Base-by-base conservation (phyloP, 1,284 basidiomycete species). In the Puccinia coronata region DNA sequence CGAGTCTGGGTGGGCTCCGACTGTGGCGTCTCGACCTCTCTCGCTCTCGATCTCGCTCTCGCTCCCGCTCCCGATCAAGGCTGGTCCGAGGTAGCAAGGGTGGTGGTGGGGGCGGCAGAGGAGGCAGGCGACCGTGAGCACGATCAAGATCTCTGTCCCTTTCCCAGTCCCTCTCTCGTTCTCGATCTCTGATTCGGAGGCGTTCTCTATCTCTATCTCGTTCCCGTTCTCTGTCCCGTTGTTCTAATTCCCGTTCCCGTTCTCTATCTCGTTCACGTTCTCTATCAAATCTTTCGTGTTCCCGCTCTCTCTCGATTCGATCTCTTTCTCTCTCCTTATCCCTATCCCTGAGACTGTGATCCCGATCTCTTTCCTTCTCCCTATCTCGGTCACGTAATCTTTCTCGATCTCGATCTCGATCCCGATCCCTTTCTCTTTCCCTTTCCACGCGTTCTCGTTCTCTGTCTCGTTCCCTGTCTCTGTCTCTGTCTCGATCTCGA, bases 321-420 rank as follows among this genome's bases (percentile, higher is more conserved):
- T 75, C 72, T 59, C 72, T 57, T 59, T 77, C 75, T 69, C 51
- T 65, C 43, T 65, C 49, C 25, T 55, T 18, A 39, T 41, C 55
- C 16, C 63, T 57, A 25, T 69, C 51, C 36, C 77, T 79, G 47
- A 43, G 36, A 28, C 20, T 6, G 20, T 43, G 72, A 25, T 79
- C 77, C n/a, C 77, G 20, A 25, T 79, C 77, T 55, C 77, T 28
- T 71, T 79, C 77, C 23, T 55, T 67, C n/a, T 79, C 77, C 41
- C 77, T 67, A 28, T 69, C 77, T 47, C 77, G 53, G 25, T 65
- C 59, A 36, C 77, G 77, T 31, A 49, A 14, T 31, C 77, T 70
- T 39, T 67, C 61, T 61, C 67, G 47, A 20, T 79, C 77, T 47
- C 77, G 47, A 23, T 78, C 76, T 18, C 76, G 28, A 2, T 79